Base-by-base conservation (phyloP, 768 basidiomycete genomes). In the Naematelia encephala region DNA sequence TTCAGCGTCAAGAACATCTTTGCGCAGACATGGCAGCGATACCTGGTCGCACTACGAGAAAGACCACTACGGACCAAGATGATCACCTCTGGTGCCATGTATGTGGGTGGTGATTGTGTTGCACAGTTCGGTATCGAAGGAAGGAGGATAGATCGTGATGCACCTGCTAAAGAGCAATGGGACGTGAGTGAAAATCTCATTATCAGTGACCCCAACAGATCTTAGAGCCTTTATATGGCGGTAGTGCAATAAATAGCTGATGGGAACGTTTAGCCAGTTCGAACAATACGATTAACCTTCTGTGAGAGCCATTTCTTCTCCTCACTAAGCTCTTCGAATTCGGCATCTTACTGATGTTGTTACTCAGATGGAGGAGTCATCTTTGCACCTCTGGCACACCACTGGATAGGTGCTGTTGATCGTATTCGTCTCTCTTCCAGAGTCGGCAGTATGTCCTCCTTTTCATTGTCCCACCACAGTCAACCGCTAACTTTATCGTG, bases 41-140 rank as follows among this genome's bases (percentile, higher is more conserved):
- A 73, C 47, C 43, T 60, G 1, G 23, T 51, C 4, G 59, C 64
- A 2, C 51, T 73, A 12, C 45, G 48, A 16, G 45, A 52, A 16
- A 19, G 27, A 22, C 75, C 75, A 5, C 60, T 77, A 2, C 60
- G 67, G n/a, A 77, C 75, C 4, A 71, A 71, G 51, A 77, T 74
- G 73, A 51, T 64, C 28, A 63, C 67, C 11, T 66, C 67, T 23
- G 75, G 68, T 1, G 52, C 56, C 12, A 53, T 75, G 25, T 73
- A 68, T 47, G 59, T 69, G 22, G 50, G 68, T 8, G 75, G 65
- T 4, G 75, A 77, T 48, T 28, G 61, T 3, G 62, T 73, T 13
- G 69, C 75, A 1, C 75, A 77, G 51, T 51, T 75, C 12, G 72
- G 67, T 0, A 73, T 77, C 26, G 75, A 77, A 52, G 68, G 67